Evolutionary conservation across 2,329 filamentous ascomycete genomes (phyloP), one percentile per base, ranked within the genome.

Genomic region (Fusarium hostae): DNA sequence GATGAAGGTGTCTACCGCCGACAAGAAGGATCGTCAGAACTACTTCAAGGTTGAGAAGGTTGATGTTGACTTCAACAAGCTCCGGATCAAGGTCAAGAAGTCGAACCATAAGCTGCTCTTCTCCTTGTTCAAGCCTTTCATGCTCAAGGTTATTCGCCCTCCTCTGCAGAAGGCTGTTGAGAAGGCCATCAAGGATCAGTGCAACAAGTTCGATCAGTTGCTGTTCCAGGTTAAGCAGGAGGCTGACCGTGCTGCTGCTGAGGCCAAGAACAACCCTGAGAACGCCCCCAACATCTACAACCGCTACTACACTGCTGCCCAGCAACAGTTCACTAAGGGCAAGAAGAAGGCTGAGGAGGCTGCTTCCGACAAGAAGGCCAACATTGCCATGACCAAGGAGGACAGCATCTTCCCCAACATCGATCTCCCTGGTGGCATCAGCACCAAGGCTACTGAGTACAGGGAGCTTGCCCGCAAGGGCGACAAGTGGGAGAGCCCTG

Each of bases 41-140:
- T 96, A 97, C 84, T 95, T 98, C 89, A 98, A 97, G 88, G 88
- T 98, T 67, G 94, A 97, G 78, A 95, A 92, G 81, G 92, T 97
- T 6, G 87, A 92, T 43, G 93, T 97, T 24, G 90, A 94, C 76
- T 89, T 97, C 74, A 92, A 93, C 83, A 81, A 95, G 78, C 87
- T 98, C 63, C 89, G 92, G 75, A 91, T 99, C 84, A 97, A 97
- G 85, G 82, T 99, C 73, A 94, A 95, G 87, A 90, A 97, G 86
- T 98, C 95, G 57, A 97, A 92, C 81, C 95, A 98, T 88, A 99
- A 98, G 88, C 78, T 96, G 16, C 87, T 98, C 26, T 97, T 98
- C 81, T 85, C 85, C 59, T 79, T 98, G 40, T 92, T 95, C 86
- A 98, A 98, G 87, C 94, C 95, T 8, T 80, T 98, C 30, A 86